phyloP scores from a whole-genome alignment of 306 rosid genomes.

The Fagus sylvatica region DNA sequence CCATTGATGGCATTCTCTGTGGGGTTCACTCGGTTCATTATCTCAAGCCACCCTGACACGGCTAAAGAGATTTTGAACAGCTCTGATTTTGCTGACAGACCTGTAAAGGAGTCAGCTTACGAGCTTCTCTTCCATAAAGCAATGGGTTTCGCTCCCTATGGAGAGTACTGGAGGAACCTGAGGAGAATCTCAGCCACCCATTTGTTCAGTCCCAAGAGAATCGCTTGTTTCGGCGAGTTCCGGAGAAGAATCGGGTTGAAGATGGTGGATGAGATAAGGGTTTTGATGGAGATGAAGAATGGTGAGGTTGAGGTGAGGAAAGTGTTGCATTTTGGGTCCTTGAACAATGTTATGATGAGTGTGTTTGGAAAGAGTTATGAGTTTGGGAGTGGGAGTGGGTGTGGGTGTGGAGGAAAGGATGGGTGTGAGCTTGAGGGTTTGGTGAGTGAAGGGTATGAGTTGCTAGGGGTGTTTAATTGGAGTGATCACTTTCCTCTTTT shows the following conservation, averaged over 20 bases:
- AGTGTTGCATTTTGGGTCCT: constrained; percentile 56
- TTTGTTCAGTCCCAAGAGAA: constrained; percentile 55
- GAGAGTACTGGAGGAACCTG: constrained; percentile 77
- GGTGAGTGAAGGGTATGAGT: constrained; percentile 76
- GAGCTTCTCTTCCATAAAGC: constrained; percentile 74
- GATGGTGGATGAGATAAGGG: constrained; percentile 36
- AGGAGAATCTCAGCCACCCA: constrained; percentile 65
- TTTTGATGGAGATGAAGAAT: constrained; percentile 26
- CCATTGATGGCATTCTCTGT: constrained; percentile 63
- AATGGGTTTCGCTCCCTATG: constrained; percentile 82
- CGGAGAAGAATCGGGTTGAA: constrained; percentile 36
- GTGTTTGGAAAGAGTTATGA: constrained; percentile 70
- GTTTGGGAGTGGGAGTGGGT: constrained; percentile 25
- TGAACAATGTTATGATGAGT: constrained; percentile 68
- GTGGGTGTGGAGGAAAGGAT: background rate
- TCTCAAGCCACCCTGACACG: constrained; percentile 56
- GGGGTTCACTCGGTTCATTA: constrained; percentile 65
- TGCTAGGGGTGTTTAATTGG: constrained; percentile 75
- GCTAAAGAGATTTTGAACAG: constrained; percentile 67
- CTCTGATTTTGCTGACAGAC: constrained; percentile 66
- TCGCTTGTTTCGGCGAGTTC: constrained; percentile 32
- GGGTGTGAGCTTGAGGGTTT: constrained; percentile 49
- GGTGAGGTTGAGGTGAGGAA: constrained; percentile 51
- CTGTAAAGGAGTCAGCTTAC: constrained; percentile 72
- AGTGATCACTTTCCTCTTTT: constrained; percentile 70